These are phyloP conservation scores for Marchantia paleacea DNA, from an alignment of 225 moss, liverwort and hornwort species.

Conservation along the genomic window DNA sequence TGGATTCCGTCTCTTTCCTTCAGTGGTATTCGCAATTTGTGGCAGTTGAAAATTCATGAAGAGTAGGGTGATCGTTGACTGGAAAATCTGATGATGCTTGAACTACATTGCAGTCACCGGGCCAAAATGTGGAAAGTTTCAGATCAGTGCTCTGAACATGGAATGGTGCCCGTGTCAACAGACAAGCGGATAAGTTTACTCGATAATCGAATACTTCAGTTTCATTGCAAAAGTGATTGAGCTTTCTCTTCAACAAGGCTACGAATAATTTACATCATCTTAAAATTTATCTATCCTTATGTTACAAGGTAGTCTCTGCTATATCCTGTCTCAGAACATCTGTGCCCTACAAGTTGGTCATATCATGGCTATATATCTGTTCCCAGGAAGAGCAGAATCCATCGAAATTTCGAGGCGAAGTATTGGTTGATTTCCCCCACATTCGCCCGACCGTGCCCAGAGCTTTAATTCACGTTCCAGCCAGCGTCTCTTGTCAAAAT, in stretches of 20 bases:
- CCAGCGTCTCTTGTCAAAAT: background rate
- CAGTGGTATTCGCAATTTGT: no score
- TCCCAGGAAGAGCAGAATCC: background rate
- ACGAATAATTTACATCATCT: background rate
- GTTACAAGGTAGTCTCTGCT: conserved; percentile 12
- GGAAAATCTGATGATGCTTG: no score
- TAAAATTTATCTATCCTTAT: background rate
- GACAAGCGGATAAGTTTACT: background rate
- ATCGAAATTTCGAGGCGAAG: background rate
- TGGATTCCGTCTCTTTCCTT: no score
- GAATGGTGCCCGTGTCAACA: background rate
- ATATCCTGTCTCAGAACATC: background rate
- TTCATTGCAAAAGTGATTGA: background rate
- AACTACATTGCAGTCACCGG: no score
- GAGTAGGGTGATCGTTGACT: no score
- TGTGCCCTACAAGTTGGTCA: background rate
- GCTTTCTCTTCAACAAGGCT: background rate
- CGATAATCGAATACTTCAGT: background rate
- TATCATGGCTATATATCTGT: background rate
- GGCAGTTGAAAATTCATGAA: no score
- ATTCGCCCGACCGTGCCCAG: background rate
- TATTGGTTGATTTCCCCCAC: background rate
- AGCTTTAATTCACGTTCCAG: background rate
- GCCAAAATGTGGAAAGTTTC: no score
- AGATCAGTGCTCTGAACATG: no score